Evolutionary conservation across 148 eudicot genomes (phyloP), one percentile per base, ranked within the genome.

Genomic region (Simmondsia chinensis): DNA sequence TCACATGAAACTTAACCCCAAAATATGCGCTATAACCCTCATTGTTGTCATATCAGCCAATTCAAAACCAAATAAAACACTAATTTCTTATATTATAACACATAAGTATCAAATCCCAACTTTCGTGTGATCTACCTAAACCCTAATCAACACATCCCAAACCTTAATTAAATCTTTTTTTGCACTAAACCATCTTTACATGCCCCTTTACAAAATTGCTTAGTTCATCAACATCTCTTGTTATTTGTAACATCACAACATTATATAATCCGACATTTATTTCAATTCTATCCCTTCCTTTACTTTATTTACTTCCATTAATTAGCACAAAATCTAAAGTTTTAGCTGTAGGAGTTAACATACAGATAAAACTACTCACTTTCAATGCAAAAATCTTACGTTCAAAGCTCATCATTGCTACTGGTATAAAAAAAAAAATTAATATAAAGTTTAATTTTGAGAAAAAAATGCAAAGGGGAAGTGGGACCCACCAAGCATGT

Each of bases 401-500:
- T 22, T 20, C 10, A 11, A 1, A 22, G 27, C 19, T 1, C 5
- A 9, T 5, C 18, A 29, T 0, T 19, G 13, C 2, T 6, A 16
- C 5, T 18, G 2, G 13, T 24, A 14, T 50, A 9, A 25, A 13
- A 20, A 22, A n/a, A 9, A 1, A 35, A 19, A 28, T 39, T 5
- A 25, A 13, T 27, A 22, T 15, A 9, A 1, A 35, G 25, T 37
- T 39, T 5, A 18, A 24, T 34, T 1, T n/a, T n/a, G n/a, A n/a
- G n/a, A 3, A 27, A 5, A 69, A 15, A 13, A 78, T 78, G 85
- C 71, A 70, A 24, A 61, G 67, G 19, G 61, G 56, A 12, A 67
- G 39, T 36, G 64, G 59, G 7, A 58, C 72, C 9, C 76, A 65
- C 46, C 76, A 71, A 54, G 95, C 97, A 2, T 89, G 97, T 44